These are phyloP conservation scores for Tolypocladium nubicola DNA, from an alignment of 2,329 filamentous ascomycete species.

Conservation along the genomic window DNA sequence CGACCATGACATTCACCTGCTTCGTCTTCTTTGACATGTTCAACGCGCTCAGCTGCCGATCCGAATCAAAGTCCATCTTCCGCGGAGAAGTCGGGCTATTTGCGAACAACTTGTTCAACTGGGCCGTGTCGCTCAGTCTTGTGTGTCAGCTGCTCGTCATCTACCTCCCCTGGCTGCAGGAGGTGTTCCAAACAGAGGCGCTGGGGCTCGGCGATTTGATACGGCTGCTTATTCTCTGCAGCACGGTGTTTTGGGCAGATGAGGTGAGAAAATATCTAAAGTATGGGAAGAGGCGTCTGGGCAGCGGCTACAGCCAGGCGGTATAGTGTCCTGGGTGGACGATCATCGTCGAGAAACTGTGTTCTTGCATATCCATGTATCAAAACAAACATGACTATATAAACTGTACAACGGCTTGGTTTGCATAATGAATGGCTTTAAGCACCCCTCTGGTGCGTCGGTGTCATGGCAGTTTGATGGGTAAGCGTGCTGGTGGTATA, in stretches of 20 bases:
- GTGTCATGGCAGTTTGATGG: neutral
- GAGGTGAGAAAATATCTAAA: constrained; percentile 75
- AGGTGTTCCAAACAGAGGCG: constrained; percentile 92
- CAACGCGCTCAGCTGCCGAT: constrained; percentile 89
- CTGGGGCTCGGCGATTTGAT: constrained; percentile 65
- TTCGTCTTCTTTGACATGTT: constrained; percentile 99
- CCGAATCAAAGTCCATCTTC: constrained; percentile 80
- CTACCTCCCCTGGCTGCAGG: constrained; percentile 87
- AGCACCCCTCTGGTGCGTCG: neutral
- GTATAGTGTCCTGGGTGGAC: constrained; percentile 30
- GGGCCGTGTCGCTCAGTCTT: constrained; percentile 78
- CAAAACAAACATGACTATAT: neutral
- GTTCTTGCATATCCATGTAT: constrained; percentile 3
- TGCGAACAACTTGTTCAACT: constrained; percentile 91
- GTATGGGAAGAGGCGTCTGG: constrained; percentile 45
- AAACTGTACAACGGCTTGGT: too few species aligned
- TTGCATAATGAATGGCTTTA: neutral
- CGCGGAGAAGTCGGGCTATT: constrained; percentile 76
- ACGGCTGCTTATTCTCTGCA: constrained; percentile 64
- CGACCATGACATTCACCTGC: constrained; percentile 98
- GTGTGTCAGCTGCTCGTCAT: constrained; percentile 84
- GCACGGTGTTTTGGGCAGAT: constrained; percentile 90
- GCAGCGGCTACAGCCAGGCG: constrained; percentile 54
- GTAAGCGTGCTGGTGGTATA: neutral
- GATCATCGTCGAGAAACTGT: neutral